Percentiles rank a stretch among this genome's conserved stretches.
phyloP scores from a whole-genome alignment of 1,284 basidiomycete genomes.

The Rhodotorula sp. region DNA sequence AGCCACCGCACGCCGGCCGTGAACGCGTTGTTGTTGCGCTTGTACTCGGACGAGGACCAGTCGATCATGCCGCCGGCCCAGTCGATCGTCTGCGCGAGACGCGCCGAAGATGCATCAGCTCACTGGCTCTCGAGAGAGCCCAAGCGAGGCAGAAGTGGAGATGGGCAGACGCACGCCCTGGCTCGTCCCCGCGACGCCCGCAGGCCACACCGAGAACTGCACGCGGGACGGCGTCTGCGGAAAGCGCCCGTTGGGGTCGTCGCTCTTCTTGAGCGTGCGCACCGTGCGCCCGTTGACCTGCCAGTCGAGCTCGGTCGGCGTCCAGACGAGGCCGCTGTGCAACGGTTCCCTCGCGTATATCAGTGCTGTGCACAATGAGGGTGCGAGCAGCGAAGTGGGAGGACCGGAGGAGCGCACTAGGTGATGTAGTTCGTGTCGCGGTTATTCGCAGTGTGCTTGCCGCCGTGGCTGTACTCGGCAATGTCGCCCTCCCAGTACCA shows the following conservation, averaged over 20 bases:
- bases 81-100: slow-evolving; percentile 20
- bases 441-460: slow-evolving; percentile 13
- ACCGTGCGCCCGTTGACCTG: slow-evolving; percentile 29
- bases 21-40: slow-evolving; percentile 15
- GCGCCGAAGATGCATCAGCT: not conserved
- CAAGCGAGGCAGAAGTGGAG: no score
- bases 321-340: slow-evolving; percentile 31
- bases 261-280: slow-evolving; percentile 28
- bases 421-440: slow-evolving; percentile 25
- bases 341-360: not conserved
- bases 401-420: slow-evolving; percentile 6
- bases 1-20: slow-evolving; percentile 35
- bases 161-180: slow-evolving; percentile 26
- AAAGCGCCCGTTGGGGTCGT: slow-evolving; percentile 22
- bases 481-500: slow-evolving; percentile 30
- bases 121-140: not conserved
- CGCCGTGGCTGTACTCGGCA: slow-evolving; percentile 34
- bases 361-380: no score
- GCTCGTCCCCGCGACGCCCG: slow-evolving; percentile 16
- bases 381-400: not conserved
- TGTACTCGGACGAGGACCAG: slow-evolving; percentile 22
- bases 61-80: slow-evolving; percentile 43
- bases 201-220: slow-evolving; percentile 42
- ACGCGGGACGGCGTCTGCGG: slow-evolving; percentile 39
- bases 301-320: slow-evolving; percentile 35